These are phyloP conservation scores for Fusarium foetens DNA, from an alignment of 2,329 filamentous ascomycete genomes.

Conservation along the genomic window DNA sequence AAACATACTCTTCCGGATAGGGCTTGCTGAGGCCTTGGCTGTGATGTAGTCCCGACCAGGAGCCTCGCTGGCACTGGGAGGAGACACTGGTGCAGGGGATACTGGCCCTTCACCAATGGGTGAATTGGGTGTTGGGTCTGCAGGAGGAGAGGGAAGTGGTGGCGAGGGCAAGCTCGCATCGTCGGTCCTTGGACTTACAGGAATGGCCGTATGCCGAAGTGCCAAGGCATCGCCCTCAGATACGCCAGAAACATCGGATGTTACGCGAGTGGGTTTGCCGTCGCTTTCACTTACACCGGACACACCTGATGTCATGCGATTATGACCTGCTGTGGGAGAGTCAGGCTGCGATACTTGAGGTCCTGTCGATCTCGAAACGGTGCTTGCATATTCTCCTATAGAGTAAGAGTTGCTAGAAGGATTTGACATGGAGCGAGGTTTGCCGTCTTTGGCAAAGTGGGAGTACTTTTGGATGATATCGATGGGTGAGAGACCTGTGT, in stretches of 20 bases:
- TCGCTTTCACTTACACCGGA: slow-evolving; percentile 30
- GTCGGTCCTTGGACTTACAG: slow-evolving; percentile 37
- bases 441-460: slow-evolving; percentile 30
- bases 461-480: slow-evolving; percentile 54
- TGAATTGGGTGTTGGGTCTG: slow-evolving; percentile 16
- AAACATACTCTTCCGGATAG: slow-evolving; percentile 55
- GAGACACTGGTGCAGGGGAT: slow-evolving; percentile 35
- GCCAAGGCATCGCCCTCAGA: slow-evolving; percentile 37
- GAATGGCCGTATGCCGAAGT: slow-evolving; percentile 27
- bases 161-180: slow-evolving; percentile 9
- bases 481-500: slow-evolving; percentile 53
- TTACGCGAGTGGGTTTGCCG: slow-evolving; percentile 21
- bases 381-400: slow-evolving; percentile 35
- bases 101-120: slow-evolving; percentile 7
- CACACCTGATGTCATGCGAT: slow-evolving; percentile 37
- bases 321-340: slow-evolving; percentile 22
- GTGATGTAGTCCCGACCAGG: slow-evolving; percentile 45
- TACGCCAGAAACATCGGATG: slow-evolving; percentile 40
- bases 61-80: slow-evolving; percentile 44
- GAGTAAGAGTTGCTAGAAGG: slow-evolving; percentile 44
- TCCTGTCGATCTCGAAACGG: slow-evolving; percentile 45
- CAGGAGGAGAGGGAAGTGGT: slow-evolving; percentile 24
- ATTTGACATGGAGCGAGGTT: slow-evolving; percentile 29
- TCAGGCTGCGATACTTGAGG: slow-evolving; percentile 13
- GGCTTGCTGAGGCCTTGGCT: slow-evolving; percentile 38